These are phyloP conservation scores for Aspergillus cavernicola DNA, from an alignment of 495 filamentous ascomycete genomes.

Conservation along the genomic window DNA sequence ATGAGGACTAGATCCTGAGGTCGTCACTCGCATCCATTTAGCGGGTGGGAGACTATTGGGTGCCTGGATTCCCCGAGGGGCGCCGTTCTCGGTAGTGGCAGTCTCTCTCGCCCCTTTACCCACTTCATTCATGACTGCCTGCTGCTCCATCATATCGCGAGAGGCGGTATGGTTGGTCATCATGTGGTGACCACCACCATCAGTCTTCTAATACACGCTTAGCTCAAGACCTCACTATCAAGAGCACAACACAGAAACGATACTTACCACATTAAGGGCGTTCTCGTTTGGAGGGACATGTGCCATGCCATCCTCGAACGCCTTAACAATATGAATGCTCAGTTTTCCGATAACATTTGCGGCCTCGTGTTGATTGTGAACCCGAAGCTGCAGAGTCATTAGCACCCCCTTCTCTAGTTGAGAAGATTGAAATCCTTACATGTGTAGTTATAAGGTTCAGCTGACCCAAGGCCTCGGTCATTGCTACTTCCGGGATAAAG, in stretches of 20 bases:
- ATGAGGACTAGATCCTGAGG: too few relatives aligned
- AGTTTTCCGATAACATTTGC: constrained; percentile 31
- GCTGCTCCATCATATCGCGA: constrained; percentile 10
- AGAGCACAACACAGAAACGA: neutral
- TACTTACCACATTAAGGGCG: constrained; percentile 17
- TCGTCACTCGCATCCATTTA: too few relatives aligned
- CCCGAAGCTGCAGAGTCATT: constrained; percentile 21
- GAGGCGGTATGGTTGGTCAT: neutral
- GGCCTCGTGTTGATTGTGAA: constrained; percentile 16
- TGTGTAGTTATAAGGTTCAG: constrained; percentile 20
- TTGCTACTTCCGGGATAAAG: constrained; percentile 16
- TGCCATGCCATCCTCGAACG: constrained; percentile 16
- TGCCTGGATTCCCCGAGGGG: neutral
- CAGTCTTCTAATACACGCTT: neutral
- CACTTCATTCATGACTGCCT: constrained; percentile 10
- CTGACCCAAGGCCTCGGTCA: constrained; percentile 23
- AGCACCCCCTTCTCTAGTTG: neutral
- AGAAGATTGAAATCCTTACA: constrained; percentile 10
- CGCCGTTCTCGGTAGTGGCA: neutral
- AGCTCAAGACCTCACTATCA: neutral
- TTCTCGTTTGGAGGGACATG: constrained; percentile 14
- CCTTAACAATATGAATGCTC: constrained; percentile 22
- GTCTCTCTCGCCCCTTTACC: constrained; percentile 11
- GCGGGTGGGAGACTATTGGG: constrained; percentile 1
- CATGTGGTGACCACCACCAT: neutral